Conservation (phyloP, 148 eudicot species). For the Spergularia marina region DNA sequence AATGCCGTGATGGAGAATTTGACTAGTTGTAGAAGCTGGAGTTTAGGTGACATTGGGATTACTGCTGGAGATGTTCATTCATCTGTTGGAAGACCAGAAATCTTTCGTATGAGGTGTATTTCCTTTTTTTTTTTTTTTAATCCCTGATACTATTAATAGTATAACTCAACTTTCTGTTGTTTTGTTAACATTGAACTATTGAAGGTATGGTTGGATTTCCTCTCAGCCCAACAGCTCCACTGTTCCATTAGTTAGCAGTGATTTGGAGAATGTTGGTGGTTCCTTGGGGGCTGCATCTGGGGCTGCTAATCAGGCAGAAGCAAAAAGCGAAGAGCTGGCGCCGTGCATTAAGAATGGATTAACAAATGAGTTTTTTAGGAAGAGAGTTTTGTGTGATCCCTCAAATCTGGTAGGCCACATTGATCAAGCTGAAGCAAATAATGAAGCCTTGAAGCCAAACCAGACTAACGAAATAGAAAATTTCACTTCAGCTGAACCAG, state of each 20-base stretch:
- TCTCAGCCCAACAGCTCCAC: conserved; percentile 27
- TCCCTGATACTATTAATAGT: neutral
- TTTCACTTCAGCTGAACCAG: conserved; percentile 25
- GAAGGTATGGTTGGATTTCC: conserved; percentile 84
- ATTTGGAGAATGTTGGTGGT: conserved; percentile 19
- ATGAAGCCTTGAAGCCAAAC: conserved; percentile 29
- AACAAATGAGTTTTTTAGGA: conserved; percentile 19
- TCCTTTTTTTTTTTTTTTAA: conserved; percentile 3
- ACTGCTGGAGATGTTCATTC: conserved; percentile 64
- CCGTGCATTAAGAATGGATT: conserved; percentile 12
- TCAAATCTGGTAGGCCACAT: conserved; percentile 7
- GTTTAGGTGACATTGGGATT: conserved; percentile 41
- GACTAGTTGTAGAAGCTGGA: conserved; percentile 52
- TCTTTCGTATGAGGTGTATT: conserved; percentile 76
- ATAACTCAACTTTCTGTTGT: conserved; percentile 29
- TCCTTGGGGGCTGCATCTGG: conserved; percentile 22
- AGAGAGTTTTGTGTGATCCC: conserved; percentile 24
- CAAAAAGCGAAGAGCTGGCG: conserved; percentile 19
- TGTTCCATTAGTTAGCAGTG: conserved; percentile 29
- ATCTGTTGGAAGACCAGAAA: conserved; percentile 53
- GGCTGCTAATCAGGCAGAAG: conserved; percentile 8
- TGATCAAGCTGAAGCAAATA: conserved; percentile 18
- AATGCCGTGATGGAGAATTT: conserved; percentile 29
- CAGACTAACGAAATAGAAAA: conserved; percentile 24
- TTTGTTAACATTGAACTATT: conserved; percentile 13